Evolutionary conservation across 495 filamentous ascomycete species (phyloP), one percentile per base, ranked within the genome.

Genomic region (Penicillium silybi): DNA sequence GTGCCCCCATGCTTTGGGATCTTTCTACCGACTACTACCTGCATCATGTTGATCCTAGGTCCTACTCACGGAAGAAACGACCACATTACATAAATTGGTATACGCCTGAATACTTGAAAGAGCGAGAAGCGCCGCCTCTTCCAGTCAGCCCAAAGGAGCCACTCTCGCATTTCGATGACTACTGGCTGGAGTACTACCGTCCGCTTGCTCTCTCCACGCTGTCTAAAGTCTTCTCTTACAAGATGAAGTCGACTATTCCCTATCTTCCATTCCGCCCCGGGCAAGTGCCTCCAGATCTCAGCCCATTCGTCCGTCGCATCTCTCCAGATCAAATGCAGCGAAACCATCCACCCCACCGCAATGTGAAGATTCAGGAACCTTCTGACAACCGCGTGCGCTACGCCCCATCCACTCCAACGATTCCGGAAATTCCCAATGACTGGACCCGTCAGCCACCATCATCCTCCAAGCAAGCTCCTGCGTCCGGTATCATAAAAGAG

Each of bases 161-260:
- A 3, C 69, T 92, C 15, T 77, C 79, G 4, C 83, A 80, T 42
- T 90, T 89, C 53, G 93, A 98, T 58, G 92, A 97, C 61, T 97
- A 95, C 67, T 98, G 95, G 95, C 76, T 92, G n/a, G 93, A 97
- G 58, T 97, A 96, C 63, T 98, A 98, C 66, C 84, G 90, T 8
- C 95, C 93, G 1, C 78, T 86, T 13, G 85, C 86, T 0, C 66
- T 97, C 5, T 93, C 92, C 0, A 90, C 89, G 0, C 88, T 97
- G 52, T 74, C 79, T 8, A 97, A 96, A 68, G 84, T 96, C 56
- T 96, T 95, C 62, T 80, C 89, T 0, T 95, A 84, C 70, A 88
- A 87, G 58, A 87, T 97, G 78, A 95, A 95, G 63, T 91, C 87
- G 0, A 90, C 87, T 0, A 74, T 90, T 42, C 85, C 82, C 52